Evolutionary conservation across 192 early-diverging fungal species (phyloP), one percentile per base, ranked within the genome.

Genomic region (Backusella macrospora): DNA sequence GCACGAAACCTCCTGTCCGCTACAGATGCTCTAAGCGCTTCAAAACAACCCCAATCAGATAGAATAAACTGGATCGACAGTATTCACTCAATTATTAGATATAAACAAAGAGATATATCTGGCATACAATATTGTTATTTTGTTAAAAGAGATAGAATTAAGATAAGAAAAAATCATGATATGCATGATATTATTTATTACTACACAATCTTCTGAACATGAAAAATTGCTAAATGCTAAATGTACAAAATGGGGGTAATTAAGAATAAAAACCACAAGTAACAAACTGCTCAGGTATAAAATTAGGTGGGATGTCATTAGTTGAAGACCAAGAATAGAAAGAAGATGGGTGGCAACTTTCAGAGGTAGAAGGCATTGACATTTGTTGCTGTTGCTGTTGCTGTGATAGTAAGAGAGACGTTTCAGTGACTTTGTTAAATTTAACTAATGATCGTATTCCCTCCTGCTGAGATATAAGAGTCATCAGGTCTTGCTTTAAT

Each of bases 401-500:
- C 4, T 65, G 63, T 65, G 63, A 65, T 39, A 14, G 63, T 40
- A 39, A 26, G 15, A 40, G 8, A 6, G 29, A 34, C 26, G 67
- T 13, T 59, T 5, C 4, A 13, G 43, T 46, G 4, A 34, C 42
- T 26, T 69, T 13, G 6, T 29, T 16, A 15, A 69, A 69, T 42
- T 45, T 42, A 5, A 47, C 44, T 16, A 69, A 13, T 34, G 42
- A 45, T 15, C 26, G 7, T 23, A 69, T 12, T 13, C 48, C 43
- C 29, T 69, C 67, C 13, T 69, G 43, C 34, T 45, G 39, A 21
- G 62, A 4, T n/a, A 74, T 38, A 21, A 74, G 38, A 6, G 23
- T 13, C n/a, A 62, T 14, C 18, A 80, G 26, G 9, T 80, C 70
- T 7, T 76, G 42, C 29, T 55, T 44, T 23, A 80, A 47, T 6